These are phyloP conservation scores for Besnoitia besnoiti DNA, from an alignment of 169 alveolate genomes.

Conservation along the genomic window DNA sequence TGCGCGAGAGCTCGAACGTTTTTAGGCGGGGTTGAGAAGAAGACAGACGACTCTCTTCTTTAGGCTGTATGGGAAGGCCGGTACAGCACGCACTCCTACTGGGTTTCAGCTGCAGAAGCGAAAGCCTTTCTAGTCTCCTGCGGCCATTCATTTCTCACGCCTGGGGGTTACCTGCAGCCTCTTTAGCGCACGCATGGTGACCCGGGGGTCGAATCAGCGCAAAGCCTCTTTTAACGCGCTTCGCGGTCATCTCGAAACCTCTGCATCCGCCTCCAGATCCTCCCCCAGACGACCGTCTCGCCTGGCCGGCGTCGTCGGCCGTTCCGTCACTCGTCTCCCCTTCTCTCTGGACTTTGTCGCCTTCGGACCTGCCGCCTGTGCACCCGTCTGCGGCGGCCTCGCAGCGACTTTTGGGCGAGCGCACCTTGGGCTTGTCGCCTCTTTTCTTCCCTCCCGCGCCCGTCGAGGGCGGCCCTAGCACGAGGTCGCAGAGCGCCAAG, in stretches of 20 bases:
- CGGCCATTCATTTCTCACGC: background rate
- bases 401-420: background rate
- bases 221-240: conserved; percentile 66
- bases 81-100: no score
- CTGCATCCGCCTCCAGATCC: background rate
- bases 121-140: no score
- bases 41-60: no score
- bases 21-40: no score
- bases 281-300: background rate
- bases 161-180: conserved; percentile 31
- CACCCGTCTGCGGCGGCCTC: background rate
- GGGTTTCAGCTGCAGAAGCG: no score
- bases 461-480: background rate
- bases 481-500: conserved; percentile 7
- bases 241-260: background rate
- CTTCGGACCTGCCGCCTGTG: background rate
- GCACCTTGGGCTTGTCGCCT: background rate
- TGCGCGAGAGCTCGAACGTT: no score
- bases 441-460: background rate
- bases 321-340: background rate
- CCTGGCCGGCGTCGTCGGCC: background rate
- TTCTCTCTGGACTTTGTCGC: background rate
- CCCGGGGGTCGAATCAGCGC: conserved; percentile 82
- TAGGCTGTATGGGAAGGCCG: no score
- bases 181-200: conserved; percentile 79